Evolutionary conservation across 2,329 filamentous ascomycete genomes (phyloP), one percentile per base, ranked within the genome.

Genomic region (Trichoderma sp.): DNA sequence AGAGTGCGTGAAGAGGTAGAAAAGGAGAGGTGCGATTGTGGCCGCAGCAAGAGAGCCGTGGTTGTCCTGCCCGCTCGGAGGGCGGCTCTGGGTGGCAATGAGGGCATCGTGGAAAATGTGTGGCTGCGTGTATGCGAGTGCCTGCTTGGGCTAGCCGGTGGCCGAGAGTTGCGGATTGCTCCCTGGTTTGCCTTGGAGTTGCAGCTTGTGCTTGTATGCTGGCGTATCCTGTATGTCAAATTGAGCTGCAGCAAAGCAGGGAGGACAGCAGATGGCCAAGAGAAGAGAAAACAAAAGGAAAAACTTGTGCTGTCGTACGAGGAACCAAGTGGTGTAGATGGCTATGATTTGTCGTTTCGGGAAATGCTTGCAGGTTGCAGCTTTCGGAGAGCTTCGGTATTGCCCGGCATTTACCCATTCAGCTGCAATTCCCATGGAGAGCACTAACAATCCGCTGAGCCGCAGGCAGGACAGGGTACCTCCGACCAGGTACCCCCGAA

Each of bases 1-100:
- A 82, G 77, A 39, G 76, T 72, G 69, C 77, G 79, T 63, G 75
- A 68, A 3, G 81, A 80, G 20, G 79, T 78, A 70, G 76, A 76
- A 71, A 82, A 76, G 70, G 74, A 70, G 65, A 77, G 75, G 55
- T 74, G 76, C 55, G 75, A 73, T n/a, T 57, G 58, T n/a, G 63
- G 32, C 20, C 57, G 62, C 17, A 70, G 59, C 11, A 50, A 12
- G 50, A 65, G 28, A 57, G 64, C 58, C 30, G 72, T 63, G 23
- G 64, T 53, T 23, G 65, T 72, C 32, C 59, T 30, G 55, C 61
- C 55, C 32, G 71, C 73, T 72, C 76, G 74, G 65, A 80, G 77
- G 73, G 75, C 77, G 63, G 78, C 76, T 76, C 79, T 77, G 57
- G 81, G 71, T 57, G 77, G 76, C 73, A 76, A 76, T 73, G 77